A percentile compares a stretch with the other conserved stretches of the same genome.
Evolutionary conservation across 83 land plant species (phyloP).

Genomic region (Isoetes engelmannii): DNA sequence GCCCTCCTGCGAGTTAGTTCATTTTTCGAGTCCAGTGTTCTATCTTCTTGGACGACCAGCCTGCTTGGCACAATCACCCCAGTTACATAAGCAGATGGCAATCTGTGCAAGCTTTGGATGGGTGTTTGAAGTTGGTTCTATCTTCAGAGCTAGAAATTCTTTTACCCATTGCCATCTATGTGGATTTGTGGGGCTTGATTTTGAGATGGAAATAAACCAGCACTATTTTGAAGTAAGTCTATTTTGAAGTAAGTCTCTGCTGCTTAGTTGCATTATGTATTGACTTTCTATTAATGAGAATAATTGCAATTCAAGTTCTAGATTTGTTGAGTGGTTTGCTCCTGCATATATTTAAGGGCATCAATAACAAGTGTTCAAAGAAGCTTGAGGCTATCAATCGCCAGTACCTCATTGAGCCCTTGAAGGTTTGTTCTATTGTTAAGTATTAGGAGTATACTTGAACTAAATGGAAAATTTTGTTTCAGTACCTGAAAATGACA

Average conservation of each 20-base stretch:
- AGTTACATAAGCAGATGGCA: conserved; percentile 92
- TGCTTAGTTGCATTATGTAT: no score
- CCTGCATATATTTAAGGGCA: conserved; percentile 64
- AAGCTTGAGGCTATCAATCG: conserved; percentile 59
- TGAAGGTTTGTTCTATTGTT: conserved; percentile 44
- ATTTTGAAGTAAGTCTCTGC: conserved; percentile 33
- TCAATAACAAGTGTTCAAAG: conserved; percentile 62
- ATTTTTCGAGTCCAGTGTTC: conserved; percentile 68
- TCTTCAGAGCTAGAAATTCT: conserved; percentile 86
- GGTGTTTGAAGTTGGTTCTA: conserved; percentile 85
- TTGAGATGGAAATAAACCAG: conserved; percentile 90
- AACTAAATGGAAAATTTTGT: background rate
- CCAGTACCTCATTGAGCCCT: conserved; percentile 84
- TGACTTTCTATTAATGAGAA: no score
- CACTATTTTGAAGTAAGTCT: conserved; percentile 73
- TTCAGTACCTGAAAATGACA: conserved; percentile 68
- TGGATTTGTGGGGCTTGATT: conserved; percentile 91
- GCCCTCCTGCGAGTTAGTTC: conserved; percentile 87
- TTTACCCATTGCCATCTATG: conserved; percentile 90
- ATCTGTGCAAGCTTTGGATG: conserved; percentile 88
- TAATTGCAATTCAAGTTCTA: conserved; percentile 44
- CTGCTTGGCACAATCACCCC: conserved; percentile 94
- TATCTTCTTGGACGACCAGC: conserved; percentile 80
- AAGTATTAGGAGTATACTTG: no score
- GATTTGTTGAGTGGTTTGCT: conserved; percentile 70